These are phyloP conservation scores for Magnolia kwangsiensis DNA, from an alignment of 164 flowering plant species.

Conservation along the genomic window DNA sequence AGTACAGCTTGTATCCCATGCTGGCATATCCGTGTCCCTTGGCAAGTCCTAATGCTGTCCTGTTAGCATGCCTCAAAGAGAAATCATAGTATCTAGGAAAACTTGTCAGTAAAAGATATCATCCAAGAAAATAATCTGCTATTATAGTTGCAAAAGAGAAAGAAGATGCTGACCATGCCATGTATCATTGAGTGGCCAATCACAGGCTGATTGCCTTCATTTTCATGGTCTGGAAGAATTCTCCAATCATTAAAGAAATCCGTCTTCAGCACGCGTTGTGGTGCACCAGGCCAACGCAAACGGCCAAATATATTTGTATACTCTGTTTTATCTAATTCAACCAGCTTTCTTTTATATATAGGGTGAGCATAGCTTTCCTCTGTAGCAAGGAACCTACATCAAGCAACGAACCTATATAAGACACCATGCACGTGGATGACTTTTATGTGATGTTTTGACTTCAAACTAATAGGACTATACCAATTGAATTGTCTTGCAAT, in stretches of 20 bases:
- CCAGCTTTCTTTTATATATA: conserved; percentile 61
- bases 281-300: conserved; percentile 94
- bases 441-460: neutral
- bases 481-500: neutral
- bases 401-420: neutral
- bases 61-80: too few species aligned
- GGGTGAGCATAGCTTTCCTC: conserved; percentile 91
- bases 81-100: neutral
- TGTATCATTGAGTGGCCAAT: conserved; percentile 73
- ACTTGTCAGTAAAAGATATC: neutral
- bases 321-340: conserved; percentile 57
- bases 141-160: neutral
- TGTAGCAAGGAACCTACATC: conserved; percentile 75
- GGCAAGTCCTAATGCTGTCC: too few species aligned
- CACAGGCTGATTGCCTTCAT: conserved; percentile 62
- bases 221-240: conserved; percentile 56
- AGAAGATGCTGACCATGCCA: conserved; percentile 48
- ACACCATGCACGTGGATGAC: neutral
- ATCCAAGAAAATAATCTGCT: neutral
- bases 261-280: conserved; percentile 70
- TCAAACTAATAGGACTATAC: neutral
- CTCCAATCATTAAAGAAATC: conserved; percentile 59
- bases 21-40: too few species aligned
- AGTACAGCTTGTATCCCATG: too few species aligned
- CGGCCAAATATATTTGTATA: conserved; percentile 79